Conservation (phyloP, 257 asterid genomes). For the Ophiorrhiza pumila region DNA sequence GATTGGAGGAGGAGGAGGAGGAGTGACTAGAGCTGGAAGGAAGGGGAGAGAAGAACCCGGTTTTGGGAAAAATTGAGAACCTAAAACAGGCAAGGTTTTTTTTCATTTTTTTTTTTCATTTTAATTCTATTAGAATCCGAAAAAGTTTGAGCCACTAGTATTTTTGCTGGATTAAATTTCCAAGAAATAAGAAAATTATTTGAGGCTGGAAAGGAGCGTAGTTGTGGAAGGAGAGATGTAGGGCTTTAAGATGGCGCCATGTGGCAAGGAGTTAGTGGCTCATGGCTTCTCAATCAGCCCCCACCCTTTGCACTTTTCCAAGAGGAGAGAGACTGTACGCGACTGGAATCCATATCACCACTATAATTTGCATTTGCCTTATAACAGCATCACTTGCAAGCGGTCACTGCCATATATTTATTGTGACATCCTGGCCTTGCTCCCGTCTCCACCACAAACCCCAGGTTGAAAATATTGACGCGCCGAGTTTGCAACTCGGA, state of each 20-base stretch:
- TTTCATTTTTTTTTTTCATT: conserved; percentile 16
- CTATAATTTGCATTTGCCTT: neutral
- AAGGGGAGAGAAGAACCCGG: conserved; percentile 9
- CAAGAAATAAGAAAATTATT: conserved; percentile 24
- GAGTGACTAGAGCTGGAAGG: conserved; percentile 10
- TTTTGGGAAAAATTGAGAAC: neutral
- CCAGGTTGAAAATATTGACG: neutral
- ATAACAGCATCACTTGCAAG: neutral
- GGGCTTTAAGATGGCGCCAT: conserved; percentile 37
- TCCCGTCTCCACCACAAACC: conserved; percentile 46
- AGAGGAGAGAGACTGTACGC: conserved; percentile 10
- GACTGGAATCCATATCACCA: neutral
- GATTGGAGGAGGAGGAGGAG: neutral
- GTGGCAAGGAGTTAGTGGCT: conserved; percentile 46
- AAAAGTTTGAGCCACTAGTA: conserved; percentile 78
- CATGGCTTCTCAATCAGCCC: conserved; percentile 30
- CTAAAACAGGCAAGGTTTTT: conserved; percentile 13
- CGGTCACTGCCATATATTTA: neutral
- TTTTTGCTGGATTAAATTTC: conserved; percentile 25
- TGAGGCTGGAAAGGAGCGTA: conserved; percentile 59
- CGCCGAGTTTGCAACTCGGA: neutral
- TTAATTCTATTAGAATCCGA: conserved; percentile 16
- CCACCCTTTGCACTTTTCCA: conserved; percentile 50
- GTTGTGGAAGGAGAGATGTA: conserved; percentile 19
- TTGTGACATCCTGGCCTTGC: neutral